Evolutionary conservation across 2,329 filamentous ascomycete genomes (phyloP).

Genomic region (Calonectria henricotiae): DNA sequence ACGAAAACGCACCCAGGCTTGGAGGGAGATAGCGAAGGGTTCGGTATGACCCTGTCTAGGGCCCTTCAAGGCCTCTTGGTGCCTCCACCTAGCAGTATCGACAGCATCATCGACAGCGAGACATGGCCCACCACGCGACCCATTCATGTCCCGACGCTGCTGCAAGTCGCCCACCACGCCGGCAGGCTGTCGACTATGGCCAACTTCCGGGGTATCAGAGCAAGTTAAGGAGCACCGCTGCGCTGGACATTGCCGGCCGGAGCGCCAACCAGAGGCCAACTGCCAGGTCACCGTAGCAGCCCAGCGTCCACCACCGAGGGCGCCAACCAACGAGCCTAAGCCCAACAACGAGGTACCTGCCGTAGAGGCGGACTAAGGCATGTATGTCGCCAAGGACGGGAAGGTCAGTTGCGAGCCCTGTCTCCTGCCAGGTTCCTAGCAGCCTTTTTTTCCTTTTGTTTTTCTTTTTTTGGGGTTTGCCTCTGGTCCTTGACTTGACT

Average conservation of each 20-base stretch:
- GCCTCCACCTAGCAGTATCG: constrained; percentile 24
- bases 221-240: constrained; percentile 37
- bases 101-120: constrained; percentile 32
- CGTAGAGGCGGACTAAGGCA: constrained; percentile 39
- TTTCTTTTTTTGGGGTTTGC: constrained; percentile 17
- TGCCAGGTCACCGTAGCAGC: constrained; percentile 37
- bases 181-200: constrained; percentile 30
- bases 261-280: constrained; percentile 21
- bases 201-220: constrained; percentile 34
- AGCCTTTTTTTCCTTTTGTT: constrained; percentile 12
- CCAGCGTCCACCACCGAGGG: constrained; percentile 39
- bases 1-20: constrained; percentile 5
- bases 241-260: constrained; percentile 49
- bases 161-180: constrained; percentile 33
- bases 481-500: constrained; percentile 22
- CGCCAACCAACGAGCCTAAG: constrained; percentile 42
- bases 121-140: constrained; percentile 30
- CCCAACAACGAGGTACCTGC: constrained; percentile 39
- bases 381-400: constrained; percentile 38
- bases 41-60: constrained; percentile 24
- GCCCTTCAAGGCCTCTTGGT: constrained; percentile 1
- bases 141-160: constrained; percentile 36
- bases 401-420: constrained; percentile 29
- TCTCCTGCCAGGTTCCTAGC: constrained; percentile 25
- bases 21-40: neutral